Conservation (phyloP, 352 stramenopile species). For the Phytophthora uliginosa region DNA sequence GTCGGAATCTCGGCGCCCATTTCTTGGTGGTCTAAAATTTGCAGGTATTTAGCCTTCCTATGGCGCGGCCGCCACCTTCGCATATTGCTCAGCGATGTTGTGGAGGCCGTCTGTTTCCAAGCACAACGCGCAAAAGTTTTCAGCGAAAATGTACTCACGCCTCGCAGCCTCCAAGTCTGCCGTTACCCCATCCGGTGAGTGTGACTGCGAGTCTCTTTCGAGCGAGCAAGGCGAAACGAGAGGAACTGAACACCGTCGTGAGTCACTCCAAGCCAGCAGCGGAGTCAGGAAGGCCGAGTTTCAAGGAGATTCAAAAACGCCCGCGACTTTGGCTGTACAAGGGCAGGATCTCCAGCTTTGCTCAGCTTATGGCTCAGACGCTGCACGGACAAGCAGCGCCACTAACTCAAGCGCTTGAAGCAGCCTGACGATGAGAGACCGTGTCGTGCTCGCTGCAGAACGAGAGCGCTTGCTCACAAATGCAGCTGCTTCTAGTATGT, state of each 20-base stretch:
- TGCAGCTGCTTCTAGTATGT: slow-evolving; percentile 1
- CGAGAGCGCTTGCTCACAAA: slow-evolving; percentile 2
- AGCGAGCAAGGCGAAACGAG: slow-evolving; percentile 2
- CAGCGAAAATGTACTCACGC: slow-evolving; percentile 5
- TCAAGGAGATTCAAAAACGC: not conserved
- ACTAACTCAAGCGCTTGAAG: not conserved
- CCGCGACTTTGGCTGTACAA: not conserved
- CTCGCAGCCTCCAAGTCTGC: not conserved
- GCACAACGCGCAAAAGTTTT: slow-evolving; percentile 15
- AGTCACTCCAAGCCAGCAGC: not conserved
- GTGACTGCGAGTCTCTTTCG: not conserved
- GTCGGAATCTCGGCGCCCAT: not conserved
- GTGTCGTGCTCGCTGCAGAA: not conserved
- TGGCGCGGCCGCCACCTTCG: slow-evolving; percentile 19
- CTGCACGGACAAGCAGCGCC: slow-evolving; percentile 13
- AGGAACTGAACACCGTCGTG: not conserved
- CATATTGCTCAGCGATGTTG: slow-evolving; percentile 25
- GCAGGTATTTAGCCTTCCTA: slow-evolving; percentile 19
- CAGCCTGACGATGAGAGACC: not conserved
- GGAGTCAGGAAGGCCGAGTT: not conserved
- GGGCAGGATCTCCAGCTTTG: slow-evolving; percentile 7
- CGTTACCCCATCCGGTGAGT: not conserved
- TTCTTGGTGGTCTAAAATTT: not conserved
- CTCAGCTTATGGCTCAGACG: slow-evolving; percentile 5
- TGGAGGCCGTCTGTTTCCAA: slow-evolving; percentile 7